Conservation (phyloP, 352 stramenopile genomes). For the Stramenopiles sp. region DNA sequence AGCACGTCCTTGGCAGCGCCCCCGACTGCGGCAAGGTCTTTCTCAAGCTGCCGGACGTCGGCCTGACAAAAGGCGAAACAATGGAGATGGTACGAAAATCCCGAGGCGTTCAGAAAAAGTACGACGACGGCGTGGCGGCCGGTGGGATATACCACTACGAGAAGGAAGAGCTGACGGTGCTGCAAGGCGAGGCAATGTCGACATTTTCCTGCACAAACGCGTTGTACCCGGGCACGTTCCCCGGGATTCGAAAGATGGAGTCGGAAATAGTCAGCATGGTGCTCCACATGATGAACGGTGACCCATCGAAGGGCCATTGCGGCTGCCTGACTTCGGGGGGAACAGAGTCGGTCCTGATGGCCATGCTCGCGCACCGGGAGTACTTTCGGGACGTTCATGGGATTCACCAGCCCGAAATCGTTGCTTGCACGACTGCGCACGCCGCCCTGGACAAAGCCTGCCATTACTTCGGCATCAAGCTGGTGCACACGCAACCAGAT, state of each 20-base stretch:
- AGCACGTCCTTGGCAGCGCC: slow-evolving; percentile 1
- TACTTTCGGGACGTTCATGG: slow-evolving; percentile 12
- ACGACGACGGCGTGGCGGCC: slow-evolving; percentile 3
- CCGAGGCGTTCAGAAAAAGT: slow-evolving; percentile 1
- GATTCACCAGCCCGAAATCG: slow-evolving; percentile 19
- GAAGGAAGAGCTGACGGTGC: slow-evolving; percentile 15
- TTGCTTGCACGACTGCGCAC: slow-evolving; percentile 20
- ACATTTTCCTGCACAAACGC: slow-evolving; percentile 22
- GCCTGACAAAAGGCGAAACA: neutral
- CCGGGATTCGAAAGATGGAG: slow-evolving; percentile 23
- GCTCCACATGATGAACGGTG: slow-evolving; percentile 15
- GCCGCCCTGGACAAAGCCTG: slow-evolving; percentile 27
- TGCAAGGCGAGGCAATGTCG: slow-evolving; percentile 16
- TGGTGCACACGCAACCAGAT: slow-evolving; percentile 22
- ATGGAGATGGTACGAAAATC: neutral
- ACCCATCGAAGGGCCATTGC: slow-evolving; percentile 13
- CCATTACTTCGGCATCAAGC: slow-evolving; percentile 24
- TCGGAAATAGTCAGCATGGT: slow-evolving; percentile 20
- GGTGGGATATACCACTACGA: slow-evolving; percentile 22
- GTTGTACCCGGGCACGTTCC: slow-evolving; percentile 21
- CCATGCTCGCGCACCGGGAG: slow-evolving; percentile 23
- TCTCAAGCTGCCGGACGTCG: neutral
- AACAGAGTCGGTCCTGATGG: slow-evolving; percentile 27
- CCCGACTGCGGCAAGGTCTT: neutral
- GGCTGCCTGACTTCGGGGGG: slow-evolving; percentile 24